These are phyloP conservation scores for Phoenix dactylifera DNA, from an alignment of 176 grass and related monocot genomes.

Conservation along the genomic window DNA sequence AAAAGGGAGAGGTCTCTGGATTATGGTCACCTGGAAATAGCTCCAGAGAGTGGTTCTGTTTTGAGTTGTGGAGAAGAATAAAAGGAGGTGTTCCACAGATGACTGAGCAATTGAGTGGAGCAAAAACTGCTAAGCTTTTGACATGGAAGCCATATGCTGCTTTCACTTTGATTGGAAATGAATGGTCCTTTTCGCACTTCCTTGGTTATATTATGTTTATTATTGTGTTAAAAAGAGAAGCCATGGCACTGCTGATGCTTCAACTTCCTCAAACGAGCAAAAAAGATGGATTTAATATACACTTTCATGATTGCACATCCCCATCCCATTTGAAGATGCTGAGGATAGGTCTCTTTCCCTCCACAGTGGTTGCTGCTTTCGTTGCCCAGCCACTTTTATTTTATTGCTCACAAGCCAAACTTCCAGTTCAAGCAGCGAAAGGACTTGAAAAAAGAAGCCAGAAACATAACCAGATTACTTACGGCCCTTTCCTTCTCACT, in stretches of 20 bases:
- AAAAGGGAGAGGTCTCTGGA: no score
- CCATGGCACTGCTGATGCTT: conserved; percentile 23
- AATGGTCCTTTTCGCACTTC: conserved; percentile 8
- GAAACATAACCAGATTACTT: no score
- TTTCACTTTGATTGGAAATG: conserved; percentile 7
- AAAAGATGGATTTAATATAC: conserved; percentile 17
- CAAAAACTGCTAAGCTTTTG: no score
- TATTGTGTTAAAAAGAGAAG: not conserved
- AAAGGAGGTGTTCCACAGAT: no score
- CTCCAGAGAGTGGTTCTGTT: no score
- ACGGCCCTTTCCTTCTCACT: no score
- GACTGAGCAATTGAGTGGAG: no score
- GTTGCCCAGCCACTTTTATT: no score
- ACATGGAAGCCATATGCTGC: conserved; percentile 9
- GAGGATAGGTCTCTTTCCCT: conserved; percentile 53
- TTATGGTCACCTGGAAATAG: no score
- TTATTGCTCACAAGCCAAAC: conserved; percentile 1
- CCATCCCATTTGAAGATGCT: conserved; percentile 39
- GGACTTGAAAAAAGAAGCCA: not conserved
- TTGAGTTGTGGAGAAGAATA: no score
- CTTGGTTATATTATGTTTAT: not conserved
- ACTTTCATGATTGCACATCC: conserved; percentile 1
- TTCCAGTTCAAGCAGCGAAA: conserved; percentile 15
- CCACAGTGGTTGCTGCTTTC: conserved; percentile 3
- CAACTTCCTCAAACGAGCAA: conserved; percentile 31